Percentiles rank a stretch among this genome's conserved stretches.
Conservation (phyloP, 495 filamentous ascomycete species). For the Neurospora sp. region DNA sequence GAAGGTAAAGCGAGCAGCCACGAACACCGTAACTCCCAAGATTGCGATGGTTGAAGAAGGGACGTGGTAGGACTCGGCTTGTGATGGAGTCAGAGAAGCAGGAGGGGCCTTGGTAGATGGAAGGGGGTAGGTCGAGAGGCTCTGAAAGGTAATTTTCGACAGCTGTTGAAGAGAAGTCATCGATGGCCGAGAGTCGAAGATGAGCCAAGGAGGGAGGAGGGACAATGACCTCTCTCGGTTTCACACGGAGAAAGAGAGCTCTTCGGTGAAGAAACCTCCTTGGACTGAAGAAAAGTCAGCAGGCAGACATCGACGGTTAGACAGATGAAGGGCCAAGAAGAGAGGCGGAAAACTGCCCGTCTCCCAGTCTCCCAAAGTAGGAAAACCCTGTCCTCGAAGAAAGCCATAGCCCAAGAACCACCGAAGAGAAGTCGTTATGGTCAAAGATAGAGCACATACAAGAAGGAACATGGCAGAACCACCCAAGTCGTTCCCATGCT, state of each 20-base stretch:
- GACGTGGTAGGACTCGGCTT: rapidly evolving
- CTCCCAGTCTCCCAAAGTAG: too few species aligned
- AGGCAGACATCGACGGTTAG: not conserved
- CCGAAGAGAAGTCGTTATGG: too few species aligned
- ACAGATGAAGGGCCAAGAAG: not conserved
- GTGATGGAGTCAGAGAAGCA: not conserved
- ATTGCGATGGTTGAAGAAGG: not conserved
- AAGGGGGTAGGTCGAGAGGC: rapidly evolving
- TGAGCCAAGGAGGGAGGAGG: too few species aligned
- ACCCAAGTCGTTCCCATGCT: too few species aligned
- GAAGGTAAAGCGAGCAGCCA: not conserved
- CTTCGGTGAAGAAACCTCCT: not conserved
- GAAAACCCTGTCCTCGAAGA: too few species aligned
- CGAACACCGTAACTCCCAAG: not conserved
- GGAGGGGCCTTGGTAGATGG: not conserved
- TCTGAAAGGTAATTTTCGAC: too few species aligned
- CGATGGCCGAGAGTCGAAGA: not conserved
- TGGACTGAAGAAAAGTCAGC: rapidly evolving
- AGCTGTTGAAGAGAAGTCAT: not conserved
- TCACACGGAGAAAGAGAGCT: not conserved
- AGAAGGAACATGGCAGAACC: too few species aligned
- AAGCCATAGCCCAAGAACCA: too few species aligned
- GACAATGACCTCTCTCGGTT: not conserved
- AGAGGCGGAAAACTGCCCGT: too few species aligned
- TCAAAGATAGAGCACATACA: too few species aligned